Percentiles rank a stretch among this genome's conserved stretches.
phyloP scores from a whole-genome alignment of 192 early-diverging fungal species.

The Chytriomyces confervae region DNA sequence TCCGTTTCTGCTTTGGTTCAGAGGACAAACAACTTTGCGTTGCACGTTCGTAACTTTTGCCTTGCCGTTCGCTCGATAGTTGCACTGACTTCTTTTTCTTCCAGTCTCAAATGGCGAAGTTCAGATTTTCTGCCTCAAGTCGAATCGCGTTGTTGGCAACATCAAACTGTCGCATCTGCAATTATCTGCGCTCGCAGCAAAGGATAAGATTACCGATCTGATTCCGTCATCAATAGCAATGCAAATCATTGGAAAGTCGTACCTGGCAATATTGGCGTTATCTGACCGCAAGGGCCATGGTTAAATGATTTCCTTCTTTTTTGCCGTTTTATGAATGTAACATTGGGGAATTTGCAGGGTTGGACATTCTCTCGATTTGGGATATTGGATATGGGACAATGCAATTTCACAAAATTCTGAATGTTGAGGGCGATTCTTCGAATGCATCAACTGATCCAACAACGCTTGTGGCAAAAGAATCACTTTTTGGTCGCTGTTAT shows the following conservation, averaged over 20 bases:
- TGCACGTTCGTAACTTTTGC: slow-evolving; percentile 7
- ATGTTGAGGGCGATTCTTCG: background rate
- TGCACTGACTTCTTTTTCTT: background rate
- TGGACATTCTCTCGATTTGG: slow-evolving; percentile 34
- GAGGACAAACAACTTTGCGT: slow-evolving; percentile 23
- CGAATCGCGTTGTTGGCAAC: background rate
- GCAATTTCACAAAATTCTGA: slow-evolving; percentile 18
- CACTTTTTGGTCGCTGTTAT: slow-evolving; percentile 13
- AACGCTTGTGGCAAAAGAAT: background rate
- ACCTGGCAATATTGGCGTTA: slow-evolving; percentile 29
- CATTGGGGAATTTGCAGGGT: background rate
- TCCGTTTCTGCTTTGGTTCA: slow-evolving; percentile 7
- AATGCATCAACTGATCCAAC: background rate
- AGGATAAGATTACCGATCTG: background rate
- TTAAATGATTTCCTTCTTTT: background rate
- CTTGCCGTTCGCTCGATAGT: background rate
- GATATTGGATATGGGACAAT: slow-evolving; percentile 29
- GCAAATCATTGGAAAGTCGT: slow-evolving; percentile 20
- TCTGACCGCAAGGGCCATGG: slow-evolving; percentile 1
- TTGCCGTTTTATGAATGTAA: background rate
- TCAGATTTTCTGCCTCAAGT: background rate
- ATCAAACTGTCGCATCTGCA: background rate
- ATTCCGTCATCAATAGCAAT: slow-evolving; percentile 17
- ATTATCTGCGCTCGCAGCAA: background rate
- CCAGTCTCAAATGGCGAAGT: slow-evolving; percentile 9